These are phyloP conservation scores for Sphaerosporella brunnea DNA, from an alignment of 495 filamentous ascomycete species.

Conservation along the genomic window DNA sequence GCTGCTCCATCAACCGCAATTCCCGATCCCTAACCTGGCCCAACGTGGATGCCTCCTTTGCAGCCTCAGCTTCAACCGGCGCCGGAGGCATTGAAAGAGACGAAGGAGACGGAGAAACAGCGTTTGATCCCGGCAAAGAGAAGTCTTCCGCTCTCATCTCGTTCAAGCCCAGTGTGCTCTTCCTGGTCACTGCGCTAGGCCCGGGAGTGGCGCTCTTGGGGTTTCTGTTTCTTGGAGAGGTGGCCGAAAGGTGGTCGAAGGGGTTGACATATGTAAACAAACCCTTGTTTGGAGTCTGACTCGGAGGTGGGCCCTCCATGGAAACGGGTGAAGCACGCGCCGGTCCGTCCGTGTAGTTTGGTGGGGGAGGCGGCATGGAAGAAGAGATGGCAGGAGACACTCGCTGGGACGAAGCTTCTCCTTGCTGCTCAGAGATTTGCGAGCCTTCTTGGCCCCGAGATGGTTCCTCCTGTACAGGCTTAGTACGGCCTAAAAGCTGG, in stretches of 20 bases:
- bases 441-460: background rate
- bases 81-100: too few species aligned
- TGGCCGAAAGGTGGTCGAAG: slow-evolving; percentile 54
- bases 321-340: background rate
- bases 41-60: slow-evolving; percentile 28
- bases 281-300: slow-evolving; percentile 21
- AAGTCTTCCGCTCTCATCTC: slow-evolving; percentile 21
- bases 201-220: slow-evolving; percentile 25
- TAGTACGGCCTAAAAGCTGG: slow-evolving; percentile 43
- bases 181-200: slow-evolving; percentile 14
- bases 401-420: background rate
- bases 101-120: slow-evolving; percentile 8
- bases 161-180: slow-evolving; percentile 16
- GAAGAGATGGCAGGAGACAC: background rate
- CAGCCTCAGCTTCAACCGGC: slow-evolving; percentile 25
- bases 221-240: slow-evolving; percentile 43
- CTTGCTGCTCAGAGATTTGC: background rate
- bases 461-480: slow-evolving; percentile 29
- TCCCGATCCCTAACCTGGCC: slow-evolving; percentile 30
- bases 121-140: slow-evolving; percentile 17
- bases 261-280: slow-evolving; percentile 67
- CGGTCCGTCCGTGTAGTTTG: background rate
- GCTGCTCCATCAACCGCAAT: slow-evolving; percentile 31
- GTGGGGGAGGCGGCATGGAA: slow-evolving; percentile 3
- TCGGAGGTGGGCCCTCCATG: background rate